Conservation (phyloP, 192 early-diverging fungal genomes). For the Podila clonocystis region DNA sequence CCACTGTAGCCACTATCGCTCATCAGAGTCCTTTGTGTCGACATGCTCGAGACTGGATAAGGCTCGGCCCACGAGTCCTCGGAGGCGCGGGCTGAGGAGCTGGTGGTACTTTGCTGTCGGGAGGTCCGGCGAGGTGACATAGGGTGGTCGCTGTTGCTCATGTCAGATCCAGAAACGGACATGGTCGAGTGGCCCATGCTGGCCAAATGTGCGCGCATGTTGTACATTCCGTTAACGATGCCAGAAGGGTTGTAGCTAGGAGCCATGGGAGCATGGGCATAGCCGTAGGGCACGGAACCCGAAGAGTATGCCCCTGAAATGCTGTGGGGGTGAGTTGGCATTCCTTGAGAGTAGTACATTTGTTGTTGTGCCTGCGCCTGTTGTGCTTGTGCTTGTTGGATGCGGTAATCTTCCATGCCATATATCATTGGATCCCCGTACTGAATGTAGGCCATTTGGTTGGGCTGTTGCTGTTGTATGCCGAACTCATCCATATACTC, state of each 20-base stretch:
- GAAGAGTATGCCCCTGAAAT: not conserved
- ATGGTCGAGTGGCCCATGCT: not conserved
- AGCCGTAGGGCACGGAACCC: constrained; percentile 4
- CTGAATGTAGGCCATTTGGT: constrained; percentile 13
- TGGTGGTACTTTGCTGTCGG: constrained; percentile 12
- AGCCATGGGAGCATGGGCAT: not conserved
- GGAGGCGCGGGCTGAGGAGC: constrained; percentile 13
- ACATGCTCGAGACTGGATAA: not conserved
- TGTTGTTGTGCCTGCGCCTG: not conserved
- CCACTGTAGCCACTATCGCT: constrained; percentile 34
- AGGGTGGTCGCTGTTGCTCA: not conserved
- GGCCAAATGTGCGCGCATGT: not conserved
- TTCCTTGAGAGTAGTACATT: constrained; percentile 14
- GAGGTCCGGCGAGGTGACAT: constrained; percentile 9
- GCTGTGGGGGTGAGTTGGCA: not conserved
- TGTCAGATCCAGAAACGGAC: not conserved
- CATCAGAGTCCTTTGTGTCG: constrained; percentile 4
- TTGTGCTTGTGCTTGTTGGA: not conserved
- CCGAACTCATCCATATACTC: constrained; percentile 34
- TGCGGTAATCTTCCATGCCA: constrained; percentile 19
- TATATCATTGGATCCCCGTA: constrained; percentile 26
- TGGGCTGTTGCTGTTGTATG: not conserved
- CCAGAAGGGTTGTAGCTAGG: not conserved
- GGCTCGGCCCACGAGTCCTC: constrained; percentile 29
- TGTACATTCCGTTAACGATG: constrained; percentile 1